phyloP scores from a whole-genome alignment of 345 rosid genomes.

The Aethionema arabicum region DNA sequence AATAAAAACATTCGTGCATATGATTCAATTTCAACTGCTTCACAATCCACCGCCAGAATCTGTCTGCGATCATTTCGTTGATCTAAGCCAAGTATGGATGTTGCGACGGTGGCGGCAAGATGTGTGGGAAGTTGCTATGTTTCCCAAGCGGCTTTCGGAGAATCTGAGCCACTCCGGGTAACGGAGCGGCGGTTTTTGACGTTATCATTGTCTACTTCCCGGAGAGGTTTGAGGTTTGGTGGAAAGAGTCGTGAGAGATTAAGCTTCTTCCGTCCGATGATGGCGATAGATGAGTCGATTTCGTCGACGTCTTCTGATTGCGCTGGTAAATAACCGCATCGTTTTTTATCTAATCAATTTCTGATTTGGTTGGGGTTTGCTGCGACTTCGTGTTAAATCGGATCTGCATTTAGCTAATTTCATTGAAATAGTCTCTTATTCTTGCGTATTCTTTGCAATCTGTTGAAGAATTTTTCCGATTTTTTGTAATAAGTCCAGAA shows the following conservation, averaged over 20 bases:
- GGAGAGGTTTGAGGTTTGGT: slow-evolving; percentile 15
- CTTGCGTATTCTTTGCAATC: neutral
- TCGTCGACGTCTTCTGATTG: slow-evolving; percentile 32
- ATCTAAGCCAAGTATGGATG: slow-evolving; percentile 12
- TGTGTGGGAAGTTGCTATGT: slow-evolving; percentile 20
- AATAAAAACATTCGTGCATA: neutral
- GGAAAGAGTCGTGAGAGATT: slow-evolving; percentile 26
- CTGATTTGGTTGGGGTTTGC: neutral
- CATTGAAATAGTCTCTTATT: neutral
- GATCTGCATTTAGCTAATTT: neutral
- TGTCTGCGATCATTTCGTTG: neutral
- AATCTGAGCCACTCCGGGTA: slow-evolving; percentile 8
- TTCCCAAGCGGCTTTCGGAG: slow-evolving; percentile 19
- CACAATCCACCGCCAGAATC: neutral
- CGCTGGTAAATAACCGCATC: slow-evolving; percentile 10
- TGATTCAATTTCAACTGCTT: neutral
- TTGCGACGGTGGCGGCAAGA: slow-evolving; percentile 26
- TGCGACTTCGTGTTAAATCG: neutral
- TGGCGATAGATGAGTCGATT: slow-evolving; percentile 49
- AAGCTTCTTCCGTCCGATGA: slow-evolving; percentile 38
- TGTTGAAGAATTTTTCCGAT: neutral
- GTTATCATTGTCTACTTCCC: slow-evolving; percentile 14
- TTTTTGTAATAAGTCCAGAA: neutral
- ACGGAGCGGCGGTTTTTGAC: slow-evolving; percentile 29
- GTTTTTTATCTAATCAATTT: neutral